Base-by-base conservation (phyloP, 116 monocot species). In the Phalaenopsis hybrid region DNA sequence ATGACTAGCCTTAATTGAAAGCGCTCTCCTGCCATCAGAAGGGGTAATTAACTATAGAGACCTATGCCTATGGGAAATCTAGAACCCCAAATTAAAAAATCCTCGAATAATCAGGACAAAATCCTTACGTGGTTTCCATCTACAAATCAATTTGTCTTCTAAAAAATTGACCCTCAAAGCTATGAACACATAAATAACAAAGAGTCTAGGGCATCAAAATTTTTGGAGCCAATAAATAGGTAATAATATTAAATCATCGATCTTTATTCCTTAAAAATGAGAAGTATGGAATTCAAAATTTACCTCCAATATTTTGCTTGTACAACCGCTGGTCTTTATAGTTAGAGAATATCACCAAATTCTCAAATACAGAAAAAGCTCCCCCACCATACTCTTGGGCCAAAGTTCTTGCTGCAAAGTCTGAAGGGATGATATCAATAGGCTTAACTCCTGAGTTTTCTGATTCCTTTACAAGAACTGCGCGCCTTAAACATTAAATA, bases 361-460 rank as follows among this genome's bases (percentile, higher is more conserved):
- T 76, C 58, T 88, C 85, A 20, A 51, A 84, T 20, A 94, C 90
- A 44, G 90, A 77, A 87, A 98, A 94, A 23, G 95, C 84, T 79
- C 90, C 92, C 21, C 93, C 98, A 70, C 95, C 98, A 85, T 94
- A 98, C 45, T 98, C 98, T 85, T 94, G 98, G 11, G 94, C 94
- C 88, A 88, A 83, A 58, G 98, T 98, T n/a, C 93, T 83, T 57
- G 88, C 90, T 75, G 89, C 85, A 89, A 92, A 98, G 10, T 88
- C 86, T 79, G 79, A 41, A 52, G 94, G 88, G 75, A 90, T 87
- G 67, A 98, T 58, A 75, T 98, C 98, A 51, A 83, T 23, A 78
- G 92, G 95, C 70, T 84, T 80, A 51, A 88, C 86, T 61, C 77
- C 93, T 13, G 50, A n/a, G 48, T 85, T 43, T 80, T 41, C 65